phyloP scores from a whole-genome alignment of 192 early-diverging fungal genomes.

The Mortierella hygrophila region DNA sequence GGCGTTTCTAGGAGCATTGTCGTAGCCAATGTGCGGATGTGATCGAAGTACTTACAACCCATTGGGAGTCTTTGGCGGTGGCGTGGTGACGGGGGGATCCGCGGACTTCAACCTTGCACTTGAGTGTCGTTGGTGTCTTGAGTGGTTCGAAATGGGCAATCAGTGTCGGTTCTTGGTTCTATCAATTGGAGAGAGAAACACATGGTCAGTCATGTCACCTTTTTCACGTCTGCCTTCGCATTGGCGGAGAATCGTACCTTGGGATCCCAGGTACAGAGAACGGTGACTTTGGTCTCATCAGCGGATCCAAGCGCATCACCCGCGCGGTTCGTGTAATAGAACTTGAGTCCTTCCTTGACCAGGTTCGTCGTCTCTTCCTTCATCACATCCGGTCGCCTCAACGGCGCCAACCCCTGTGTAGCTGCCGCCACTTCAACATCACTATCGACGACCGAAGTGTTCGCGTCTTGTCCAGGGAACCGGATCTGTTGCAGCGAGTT shows the following conservation, averaged over 20 bases:
- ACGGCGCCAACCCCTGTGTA: conserved; percentile 43
- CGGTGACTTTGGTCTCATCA: conserved; percentile 66
- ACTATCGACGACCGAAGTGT: neutral
- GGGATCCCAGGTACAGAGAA: conserved; percentile 68
- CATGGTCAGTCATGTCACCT: neutral
- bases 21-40: neutral
- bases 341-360: conserved; percentile 57
- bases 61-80: conserved; percentile 78
- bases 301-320: neutral
- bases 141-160: conserved; percentile 39
- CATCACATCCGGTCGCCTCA: conserved; percentile 10
- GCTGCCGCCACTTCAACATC: neutral
- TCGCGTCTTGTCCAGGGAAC: conserved; percentile 21
- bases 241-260: conserved; percentile 46
- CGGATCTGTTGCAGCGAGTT: conserved; percentile 64
- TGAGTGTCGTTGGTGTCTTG: conserved; percentile 10
- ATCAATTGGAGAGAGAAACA: neutral
- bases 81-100: conserved; percentile 67
- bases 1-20: too few relatives aligned
- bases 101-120: conserved; percentile 62
- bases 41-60: conserved; percentile 54
- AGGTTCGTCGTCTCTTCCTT: conserved; percentile 35
- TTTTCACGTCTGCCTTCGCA: neutral
- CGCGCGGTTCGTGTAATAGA: conserved; percentile 54
- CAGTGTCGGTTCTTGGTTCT: conserved; percentile 26